Base-by-base conservation (phyloP, 331 rosid genomes). In the Pyrus hybrid region DNA sequence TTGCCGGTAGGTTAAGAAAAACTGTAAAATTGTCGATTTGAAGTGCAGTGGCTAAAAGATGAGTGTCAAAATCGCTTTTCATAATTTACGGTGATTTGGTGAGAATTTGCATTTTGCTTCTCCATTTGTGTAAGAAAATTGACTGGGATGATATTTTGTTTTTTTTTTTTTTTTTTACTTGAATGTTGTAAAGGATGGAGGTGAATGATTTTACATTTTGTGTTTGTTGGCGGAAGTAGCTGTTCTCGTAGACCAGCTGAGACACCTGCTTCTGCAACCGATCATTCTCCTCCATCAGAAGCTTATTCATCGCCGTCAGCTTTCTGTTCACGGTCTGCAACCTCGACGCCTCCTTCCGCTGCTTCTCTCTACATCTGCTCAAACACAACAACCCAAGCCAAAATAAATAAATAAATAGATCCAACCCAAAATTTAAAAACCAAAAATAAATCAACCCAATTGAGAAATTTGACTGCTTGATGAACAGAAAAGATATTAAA, bases 181-280 rank as follows among this genome's bases (percentile, higher is more conserved):
- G 63, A 11, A 58, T 58, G 4, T 26, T 2, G 8, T 8, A 13
- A 69, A 20, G 6, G 1, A 0, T 25, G 14, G 16, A 68, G 49
- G 41, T 18, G 28, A 43, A 57, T 7, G 14, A 21, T 58, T 91
- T 58, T 91, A 93, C 97, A 84, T 92, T 94, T 8, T 89, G 95
- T 23, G 98, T 85, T 62, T 94, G 99, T 61, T 94, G 99, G 65
- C 99, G 97, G 84, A 94, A 94, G 86, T 82, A 88, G 83, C 87
- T 89, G 83, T 94, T 94, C 78, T 92, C 97, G 32, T 90, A 94
- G 11, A 94, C 99, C 61, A 94, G 86, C 29, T 94, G 97, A 16
- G 99, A 94, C 65, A 94, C 99, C 74, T 94, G 99, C 79, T 94
- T 94, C 82, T 94, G 99, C 91, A 94, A 70, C 82, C 99, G 83